A percentile compares a stretch with the other conserved stretches of the same genome.
Conservation (phyloP, 768 basidiomycete species). For the Punctularia strigosozonata region DNA sequence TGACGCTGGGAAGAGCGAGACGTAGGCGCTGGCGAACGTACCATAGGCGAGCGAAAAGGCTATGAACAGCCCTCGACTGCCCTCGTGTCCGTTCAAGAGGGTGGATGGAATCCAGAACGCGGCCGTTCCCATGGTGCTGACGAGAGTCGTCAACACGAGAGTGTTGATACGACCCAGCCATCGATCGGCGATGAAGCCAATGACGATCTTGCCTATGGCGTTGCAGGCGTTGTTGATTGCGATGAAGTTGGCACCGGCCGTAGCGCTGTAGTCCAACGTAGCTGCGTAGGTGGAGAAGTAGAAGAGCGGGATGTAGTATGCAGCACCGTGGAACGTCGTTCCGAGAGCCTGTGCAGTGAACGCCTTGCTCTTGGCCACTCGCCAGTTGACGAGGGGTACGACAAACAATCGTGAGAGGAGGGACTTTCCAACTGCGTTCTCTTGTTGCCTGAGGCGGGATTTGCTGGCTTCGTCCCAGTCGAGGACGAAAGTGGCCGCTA, state of each 20-base stretch:
- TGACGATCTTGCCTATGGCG: not conserved
- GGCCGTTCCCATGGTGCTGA: too few relatives aligned
- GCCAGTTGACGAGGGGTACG: too few relatives aligned
- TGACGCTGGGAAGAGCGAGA: conserved; percentile 30
- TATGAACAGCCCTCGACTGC: conserved; percentile 24
- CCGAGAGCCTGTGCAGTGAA: conserved; percentile 18
- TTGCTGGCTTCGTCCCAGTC: too few relatives aligned
- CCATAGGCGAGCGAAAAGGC: conserved; percentile 30
- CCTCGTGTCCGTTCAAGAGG: conserved; percentile 32
- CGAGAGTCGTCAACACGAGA: too few relatives aligned
- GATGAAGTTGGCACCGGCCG: conserved; percentile 23
- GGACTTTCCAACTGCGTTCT: too few relatives aligned
- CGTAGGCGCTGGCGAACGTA: conserved; percentile 32
- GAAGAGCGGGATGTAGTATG: too few relatives aligned
- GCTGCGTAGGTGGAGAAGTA: conserved; percentile 31
- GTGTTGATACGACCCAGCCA: not conserved
- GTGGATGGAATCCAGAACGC: too few relatives aligned
- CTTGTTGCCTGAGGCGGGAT: too few relatives aligned
- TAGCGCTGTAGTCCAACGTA: conserved; percentile 22
- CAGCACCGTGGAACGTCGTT: conserved; percentile 32
- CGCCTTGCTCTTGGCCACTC: too few relatives aligned
- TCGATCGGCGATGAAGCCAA: not conserved
- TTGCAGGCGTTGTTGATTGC: conserved; percentile 22
- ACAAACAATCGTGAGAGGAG: too few relatives aligned
- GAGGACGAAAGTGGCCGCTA: conserved; percentile 25